These are phyloP conservation scores for Lepidium aucheri DNA, from an alignment of 345 rosid species.

Conservation along the genomic window DNA sequence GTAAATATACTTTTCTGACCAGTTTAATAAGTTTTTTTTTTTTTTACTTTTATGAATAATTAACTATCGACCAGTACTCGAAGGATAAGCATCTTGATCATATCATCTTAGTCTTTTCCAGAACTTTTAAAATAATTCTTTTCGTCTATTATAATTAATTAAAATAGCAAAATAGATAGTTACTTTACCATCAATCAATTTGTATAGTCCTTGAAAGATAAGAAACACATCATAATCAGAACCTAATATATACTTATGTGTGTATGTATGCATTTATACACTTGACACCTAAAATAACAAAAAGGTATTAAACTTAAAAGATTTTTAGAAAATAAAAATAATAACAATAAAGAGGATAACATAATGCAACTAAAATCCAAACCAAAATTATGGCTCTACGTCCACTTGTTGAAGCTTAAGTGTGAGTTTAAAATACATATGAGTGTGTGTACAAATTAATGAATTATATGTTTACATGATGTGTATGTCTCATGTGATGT, in stretches of 20 bases:
- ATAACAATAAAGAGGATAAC: slow-evolving; percentile 25
- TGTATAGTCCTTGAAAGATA: slow-evolving; percentile 20
- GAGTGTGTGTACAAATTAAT: background rate
- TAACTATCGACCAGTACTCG: background rate
- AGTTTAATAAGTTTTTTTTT: background rate
- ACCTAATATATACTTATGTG: background rate
- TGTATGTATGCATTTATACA: slow-evolving; percentile 1
- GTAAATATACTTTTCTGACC: background rate
- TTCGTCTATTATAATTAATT: background rate
- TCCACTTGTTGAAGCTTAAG: slow-evolving; percentile 20
- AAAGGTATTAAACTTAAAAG: slow-evolving; percentile 4
- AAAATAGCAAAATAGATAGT: slow-evolving; percentile 15
- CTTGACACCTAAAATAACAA: slow-evolving; percentile 10
- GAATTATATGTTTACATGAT: background rate
- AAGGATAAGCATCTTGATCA: slow-evolving; percentile 20
- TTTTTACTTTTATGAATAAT: background rate
- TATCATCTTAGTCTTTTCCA: background rate
- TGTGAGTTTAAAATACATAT: slow-evolving; percentile 16
- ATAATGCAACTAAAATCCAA: slow-evolving; percentile 20
- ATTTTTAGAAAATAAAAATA: background rate
- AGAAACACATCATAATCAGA: slow-evolving; percentile 22
- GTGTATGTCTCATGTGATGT: slow-evolving; percentile 7
- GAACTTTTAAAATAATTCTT: background rate
- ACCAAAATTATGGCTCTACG: slow-evolving; percentile 4
- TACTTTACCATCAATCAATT: slow-evolving; percentile 23